Base-by-base conservation (phyloP, 106 monocot genomes). In the Dioscorea dumetorum region DNA sequence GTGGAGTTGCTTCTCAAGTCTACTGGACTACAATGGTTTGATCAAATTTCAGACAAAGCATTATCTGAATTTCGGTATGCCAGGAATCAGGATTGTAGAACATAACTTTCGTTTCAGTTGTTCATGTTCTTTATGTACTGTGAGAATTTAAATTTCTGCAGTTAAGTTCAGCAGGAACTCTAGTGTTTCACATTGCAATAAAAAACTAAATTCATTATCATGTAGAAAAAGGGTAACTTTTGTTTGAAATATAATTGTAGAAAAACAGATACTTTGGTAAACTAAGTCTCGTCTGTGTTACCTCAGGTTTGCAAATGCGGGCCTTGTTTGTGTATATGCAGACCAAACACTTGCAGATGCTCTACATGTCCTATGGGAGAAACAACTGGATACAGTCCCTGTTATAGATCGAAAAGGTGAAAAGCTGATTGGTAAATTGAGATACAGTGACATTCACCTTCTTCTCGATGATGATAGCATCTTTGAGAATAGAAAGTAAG, bases 21-120 rank as follows among this genome's bases (percentile, higher is more conserved):
- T 12, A 64, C 60, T 69, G 83, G 83, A 32, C 79, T 83, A 14
- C 60, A 75, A 11, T 83, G 79, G 83, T 79, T 83, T 48, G 83
- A 83, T 68, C n/a, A 79, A 72, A 76, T 83, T 60, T 75, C 72
- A 79, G 75, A 83, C 17, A 83, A 68, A 54, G 5, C 64, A 35
- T 59, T 64, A 32, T 33, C 18, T 64, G 63, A 64, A 34, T 64
- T 32, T 33, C 28, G 63, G 63, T 64, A 34, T 15, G 33, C n/a
- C n/a, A n/a, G n/a, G n/a, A n/a, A n/a, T 33, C 18, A 2, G 10
- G 10, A 41, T 41, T 10, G 6, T 6, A 2, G 41, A 41, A 6
- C 41, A 10, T 41, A 41, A 41, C 10, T 8, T 8, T 41, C 10
- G 5, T 41, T 41, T 41, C 9, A 41, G 10, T 3, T 41, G 41